phyloP scores from a whole-genome alignment of 805 yeast species.

The Yarrowia deformans region DNA sequence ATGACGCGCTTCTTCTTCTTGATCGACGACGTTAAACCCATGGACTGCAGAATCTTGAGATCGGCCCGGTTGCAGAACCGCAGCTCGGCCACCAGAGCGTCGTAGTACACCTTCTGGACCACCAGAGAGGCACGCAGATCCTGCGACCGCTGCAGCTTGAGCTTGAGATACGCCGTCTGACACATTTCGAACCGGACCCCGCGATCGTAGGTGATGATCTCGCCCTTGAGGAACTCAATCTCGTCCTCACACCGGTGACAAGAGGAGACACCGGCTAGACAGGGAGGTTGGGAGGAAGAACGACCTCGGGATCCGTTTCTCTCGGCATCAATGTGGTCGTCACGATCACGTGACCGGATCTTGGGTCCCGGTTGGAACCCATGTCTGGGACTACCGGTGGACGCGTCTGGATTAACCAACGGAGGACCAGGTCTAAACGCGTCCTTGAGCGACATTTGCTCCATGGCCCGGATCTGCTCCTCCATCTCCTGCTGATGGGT shows the following conservation, averaged over 20 bases:
- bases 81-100: conserved; percentile 26
- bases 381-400: conserved; percentile 17
- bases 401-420: background rate
- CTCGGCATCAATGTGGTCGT: conserved; percentile 13
- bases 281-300: background rate
- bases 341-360: background rate
- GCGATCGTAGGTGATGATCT: conserved; percentile 15
- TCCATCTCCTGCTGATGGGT: conserved; percentile 5
- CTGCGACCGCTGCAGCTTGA: conserved; percentile 26
- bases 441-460: conserved; percentile 10
- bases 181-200: conserved; percentile 26
- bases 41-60: conserved; percentile 26
- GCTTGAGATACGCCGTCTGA: conserved; percentile 14
- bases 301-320: conserved; percentile 10
- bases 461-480: conserved; percentile 13
- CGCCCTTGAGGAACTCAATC: conserved; percentile 34
- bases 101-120: conserved; percentile 33
- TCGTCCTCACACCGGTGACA: conserved; percentile 12
- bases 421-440: background rate
- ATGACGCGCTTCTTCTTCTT: conserved; percentile 12
- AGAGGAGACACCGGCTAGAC: background rate
- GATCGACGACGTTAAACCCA: conserved; percentile 18
- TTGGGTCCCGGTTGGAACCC: conserved; percentile 22
- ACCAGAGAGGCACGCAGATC: background rate
- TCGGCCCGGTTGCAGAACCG: conserved; percentile 34